A percentile compares a stretch with the other conserved stretches of the same genome.
These are phyloP conservation scores for Tolypocladium nubicola DNA, from an alignment of 2,329 filamentous ascomycete genomes.

Conservation along the genomic window DNA sequence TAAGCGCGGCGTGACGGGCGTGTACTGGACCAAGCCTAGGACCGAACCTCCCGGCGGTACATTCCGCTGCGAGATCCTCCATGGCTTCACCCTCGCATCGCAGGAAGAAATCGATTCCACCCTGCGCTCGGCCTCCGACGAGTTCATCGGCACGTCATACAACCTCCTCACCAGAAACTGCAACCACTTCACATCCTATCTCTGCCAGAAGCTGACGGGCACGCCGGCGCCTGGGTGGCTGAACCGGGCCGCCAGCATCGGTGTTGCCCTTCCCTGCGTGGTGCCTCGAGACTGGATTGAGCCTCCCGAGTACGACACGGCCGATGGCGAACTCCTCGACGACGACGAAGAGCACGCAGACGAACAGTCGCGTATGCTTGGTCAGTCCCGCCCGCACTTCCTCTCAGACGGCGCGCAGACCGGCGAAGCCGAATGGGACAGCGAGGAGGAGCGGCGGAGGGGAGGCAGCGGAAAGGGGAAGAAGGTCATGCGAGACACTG, in stretches of 20 bases:
- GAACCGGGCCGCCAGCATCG: conserved; percentile 76
- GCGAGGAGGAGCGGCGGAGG: conserved; percentile 31
- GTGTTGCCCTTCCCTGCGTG: conserved; percentile 69
- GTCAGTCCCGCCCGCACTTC: conserved; percentile 21
- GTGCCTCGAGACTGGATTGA: conserved; percentile 76
- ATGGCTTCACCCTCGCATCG: conserved; percentile 65
- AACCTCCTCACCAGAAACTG: conserved; percentile 78
- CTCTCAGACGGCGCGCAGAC: conserved; percentile 15
- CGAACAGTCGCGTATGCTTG: conserved; percentile 51
- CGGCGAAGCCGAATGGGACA: conserved; percentile 28
- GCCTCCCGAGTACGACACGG: conserved; percentile 64
- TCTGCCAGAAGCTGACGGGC: conserved; percentile 64
- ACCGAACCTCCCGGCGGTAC: conserved; percentile 67
- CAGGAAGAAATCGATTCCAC: conserved; percentile 60
- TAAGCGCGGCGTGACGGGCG: conserved; percentile 58
- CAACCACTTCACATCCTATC: conserved; percentile 76
- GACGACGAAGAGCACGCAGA: conserved; percentile 36
- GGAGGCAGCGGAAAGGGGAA: conserved; percentile 33
- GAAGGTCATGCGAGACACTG: conserved; percentile 34
- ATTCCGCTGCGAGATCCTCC: conserved; percentile 64
- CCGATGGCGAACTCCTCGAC: conserved; percentile 58
- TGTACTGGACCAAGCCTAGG: conserved; percentile 71
- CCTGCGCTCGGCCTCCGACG: conserved; percentile 55
- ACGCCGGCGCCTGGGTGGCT: conserved; percentile 63
- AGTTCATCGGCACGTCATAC: conserved; percentile 67